phyloP scores from a whole-genome alignment of 306 rosid genomes.

The Sphenostylis stenocarpa region DNA sequence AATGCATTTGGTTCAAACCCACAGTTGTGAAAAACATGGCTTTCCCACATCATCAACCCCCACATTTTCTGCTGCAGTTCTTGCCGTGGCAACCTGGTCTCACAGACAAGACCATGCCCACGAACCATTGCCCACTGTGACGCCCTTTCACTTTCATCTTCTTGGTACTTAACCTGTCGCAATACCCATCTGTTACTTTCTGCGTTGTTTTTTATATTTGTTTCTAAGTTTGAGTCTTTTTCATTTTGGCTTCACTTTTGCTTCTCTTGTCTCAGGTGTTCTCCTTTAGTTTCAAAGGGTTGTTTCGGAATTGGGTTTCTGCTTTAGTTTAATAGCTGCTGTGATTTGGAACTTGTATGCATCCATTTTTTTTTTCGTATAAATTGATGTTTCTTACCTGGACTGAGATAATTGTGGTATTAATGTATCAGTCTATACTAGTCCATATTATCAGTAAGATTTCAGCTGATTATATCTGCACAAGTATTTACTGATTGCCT shows the following conservation, averaged over 20 bases:
- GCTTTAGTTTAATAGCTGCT: background rate
- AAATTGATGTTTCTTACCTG: background rate
- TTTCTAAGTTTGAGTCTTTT: slow-evolving; percentile 24
- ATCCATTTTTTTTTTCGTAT: slow-evolving; percentile 14
- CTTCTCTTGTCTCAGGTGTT: background rate
- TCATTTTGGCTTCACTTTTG: background rate
- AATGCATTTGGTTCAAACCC: slow-evolving; percentile 8
- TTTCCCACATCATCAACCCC: slow-evolving; percentile 11
- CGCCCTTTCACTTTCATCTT: slow-evolving; percentile 10
- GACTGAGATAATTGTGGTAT: background rate
- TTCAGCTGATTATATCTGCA: background rate
- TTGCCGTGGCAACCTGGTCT: slow-evolving; percentile 47
- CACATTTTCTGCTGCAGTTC: slow-evolving; percentile 15
- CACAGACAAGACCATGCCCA: slow-evolving; percentile 1
- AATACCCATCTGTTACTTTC: background rate
- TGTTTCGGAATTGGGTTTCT: background rate
- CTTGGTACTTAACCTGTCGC: background rate
- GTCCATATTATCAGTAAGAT: background rate
- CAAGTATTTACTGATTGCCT: background rate
- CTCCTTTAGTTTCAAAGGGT: background rate
- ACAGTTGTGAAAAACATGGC: slow-evolving; percentile 42
- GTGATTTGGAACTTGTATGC: background rate
- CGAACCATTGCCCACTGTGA: background rate
- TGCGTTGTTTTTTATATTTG: background rate
- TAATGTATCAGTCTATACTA: background rate